Evolutionary conservation across 2,329 filamentous ascomycete genomes (phyloP), one percentile per base, ranked within the genome.

Genomic region (Aspergillus calidoustus): DNA sequence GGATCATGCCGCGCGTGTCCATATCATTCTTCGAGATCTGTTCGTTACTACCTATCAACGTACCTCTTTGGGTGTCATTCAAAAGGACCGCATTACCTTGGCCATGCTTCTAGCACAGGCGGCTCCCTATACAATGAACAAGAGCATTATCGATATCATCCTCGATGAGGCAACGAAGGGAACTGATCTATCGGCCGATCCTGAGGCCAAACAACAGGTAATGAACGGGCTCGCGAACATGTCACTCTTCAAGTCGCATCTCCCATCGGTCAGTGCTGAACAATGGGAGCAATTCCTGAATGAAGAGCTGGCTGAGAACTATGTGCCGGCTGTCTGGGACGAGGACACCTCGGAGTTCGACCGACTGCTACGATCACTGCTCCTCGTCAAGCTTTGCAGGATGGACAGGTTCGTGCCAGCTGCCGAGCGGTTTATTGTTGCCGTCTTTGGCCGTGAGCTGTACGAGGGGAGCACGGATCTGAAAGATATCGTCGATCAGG

Each of bases 81-180:
- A 99, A 74, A 97, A 93, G 76, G 95, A 99, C 73, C 89, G 92
- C 51, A 90, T 99, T 68, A 97, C 94, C 0, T 86, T 99, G 52
- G 96, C 93, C 31, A 94, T 99, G 86, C 87, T 99, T 55, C 88
- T 99, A 49, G 93, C 93, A 7, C 95, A 98, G 78, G 95, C 94
- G 5, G 91, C 94, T n/a, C 95, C 95, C 0, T 97, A 94, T 81
- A 87, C 91, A 70, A 97, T 98, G 91, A 92, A 99, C 76, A 95
- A 93, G 82, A 84, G 84, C 13, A 83, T 97, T 63, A 90, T 99
- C 66, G 96, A 99, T 71, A 83, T 87, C 34, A 89, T 99, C 47
- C 85, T 99, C 4, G 93, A 97, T 72, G 86, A 89, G 54, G 86
- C 87, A 54, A 80, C 96, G 41, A 85, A 89, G 65, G 92, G 91